Conservation (phyloP, 495 filamentous ascomycete species). For the Talaromyces ruber region DNA sequence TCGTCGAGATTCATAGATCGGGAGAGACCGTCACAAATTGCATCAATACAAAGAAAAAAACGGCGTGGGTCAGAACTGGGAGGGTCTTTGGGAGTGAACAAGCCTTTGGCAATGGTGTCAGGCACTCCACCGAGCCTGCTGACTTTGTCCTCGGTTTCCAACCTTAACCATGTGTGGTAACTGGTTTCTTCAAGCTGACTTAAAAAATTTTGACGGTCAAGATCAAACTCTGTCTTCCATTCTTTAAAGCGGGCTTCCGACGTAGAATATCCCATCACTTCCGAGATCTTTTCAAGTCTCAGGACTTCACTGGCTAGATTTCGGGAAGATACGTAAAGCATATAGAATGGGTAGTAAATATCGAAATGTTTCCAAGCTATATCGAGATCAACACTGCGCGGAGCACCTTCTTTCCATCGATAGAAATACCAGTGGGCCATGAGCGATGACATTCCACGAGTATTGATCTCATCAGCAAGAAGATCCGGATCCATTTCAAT, state of each 20-base stretch:
- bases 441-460: neutral
- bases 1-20: neutral
- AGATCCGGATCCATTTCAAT: neutral
- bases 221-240: neutral
- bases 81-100: constrained; percentile 13
- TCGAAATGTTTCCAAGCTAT: constrained; percentile 24
- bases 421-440: constrained; percentile 1
- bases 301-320: neutral
- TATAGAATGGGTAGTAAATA: constrained; percentile 16
- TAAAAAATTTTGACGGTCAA: neutral
- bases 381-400: constrained; percentile 9
- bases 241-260: neutral
- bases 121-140: constrained; percentile 10
- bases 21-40: neutral
- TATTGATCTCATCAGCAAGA: neutral
- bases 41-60: constrained; percentile 10
- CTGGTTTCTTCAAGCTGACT: constrained; percentile 1
- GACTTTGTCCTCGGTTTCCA: constrained; percentile 14
- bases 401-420: neutral
- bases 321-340: neutral
- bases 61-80: constrained; percentile 13
- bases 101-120: constrained; percentile 9
- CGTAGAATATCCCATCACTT: neutral
- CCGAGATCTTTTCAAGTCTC: neutral
- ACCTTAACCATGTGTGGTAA: constrained; percentile 18